phyloP scores from a whole-genome alignment of 1,139 yeast genomes.

The Taphrina sp. region DNA sequence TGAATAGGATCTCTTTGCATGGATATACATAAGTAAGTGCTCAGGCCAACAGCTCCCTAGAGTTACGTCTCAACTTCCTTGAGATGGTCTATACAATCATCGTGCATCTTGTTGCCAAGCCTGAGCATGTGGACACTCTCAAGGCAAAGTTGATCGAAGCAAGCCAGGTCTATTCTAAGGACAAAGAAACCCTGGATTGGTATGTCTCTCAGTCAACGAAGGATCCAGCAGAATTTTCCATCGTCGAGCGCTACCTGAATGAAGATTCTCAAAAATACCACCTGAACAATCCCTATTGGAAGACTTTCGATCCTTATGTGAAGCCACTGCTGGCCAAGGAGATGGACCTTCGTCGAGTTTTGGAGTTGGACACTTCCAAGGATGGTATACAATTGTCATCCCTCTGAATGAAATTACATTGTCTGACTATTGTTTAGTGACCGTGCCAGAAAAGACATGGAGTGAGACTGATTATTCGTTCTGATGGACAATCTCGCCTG shows the following conservation, averaged over 20 bases:
- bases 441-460: constrained; percentile 27
- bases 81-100: constrained; percentile 31
- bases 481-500: too few relatives aligned
- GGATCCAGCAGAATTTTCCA: constrained; percentile 25
- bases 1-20: too few relatives aligned
- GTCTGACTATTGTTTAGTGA: constrained; percentile 4
- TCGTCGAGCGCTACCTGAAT: constrained; percentile 20
- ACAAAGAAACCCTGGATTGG: constrained; percentile 26
- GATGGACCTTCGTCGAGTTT: constrained; percentile 28
- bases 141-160: constrained; percentile 27
- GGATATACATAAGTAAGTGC: too few relatives aligned
- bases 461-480: constrained; percentile 14
- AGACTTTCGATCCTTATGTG: constrained; percentile 30
- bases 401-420: not conserved
- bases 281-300: constrained; percentile 29
- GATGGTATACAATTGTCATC: not conserved
- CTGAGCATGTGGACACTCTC: constrained; percentile 19
- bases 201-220: constrained; percentile 13
- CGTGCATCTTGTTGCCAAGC: constrained; percentile 25
- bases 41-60: too few relatives aligned
- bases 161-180: constrained; percentile 14
- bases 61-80: not conserved
- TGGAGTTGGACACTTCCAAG: constrained; percentile 25
- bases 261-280: constrained; percentile 27
- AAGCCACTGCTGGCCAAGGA: constrained; percentile 24